Evolutionary conservation across 176 grass and related monocot genomes (phyloP), one percentile per base, ranked within the genome.

Genomic region (Musa troglodytarum): DNA sequence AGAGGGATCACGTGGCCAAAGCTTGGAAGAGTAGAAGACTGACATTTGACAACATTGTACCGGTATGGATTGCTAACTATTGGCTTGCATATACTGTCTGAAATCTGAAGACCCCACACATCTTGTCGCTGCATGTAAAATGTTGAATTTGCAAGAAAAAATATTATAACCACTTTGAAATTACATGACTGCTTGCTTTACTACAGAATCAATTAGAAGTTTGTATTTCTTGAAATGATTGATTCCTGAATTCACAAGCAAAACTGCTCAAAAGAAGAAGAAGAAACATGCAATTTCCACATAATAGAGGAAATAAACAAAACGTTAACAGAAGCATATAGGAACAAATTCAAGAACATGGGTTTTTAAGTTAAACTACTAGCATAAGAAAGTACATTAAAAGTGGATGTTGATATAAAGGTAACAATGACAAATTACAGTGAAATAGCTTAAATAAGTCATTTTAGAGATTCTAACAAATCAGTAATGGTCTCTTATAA

Each of bases 1-100:
- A 98, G 77, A 76, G 90, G 88, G 69, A 87, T 80, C 65, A 74
- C 85, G 64, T 88, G 82, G 43, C 76, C 85, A 87, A 82, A 68
- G 69, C 78, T 71, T 65, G 85, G 87, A 67, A 90, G 79, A 25
- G 90, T 77, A 74, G 82, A 93, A 73, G 84, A 84, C 65, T 65
- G 87, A 69, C 83, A 76, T 22, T 53, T 78, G 72, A 77, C 68
- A 57, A 84, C 71, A 63, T 79, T 87, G 59, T 82, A 71, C 83
- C 63, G 87, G 64, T 72, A 75, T 82, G 86, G 76, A 9, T 67
- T 50, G 66, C 70, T 80, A 49, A 86, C 51, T 73, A 88, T 78
- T 69, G 86, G 86, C 77, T 50, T 87, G 75, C 85, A 85, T 34
- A 75, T 90, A 78, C 76, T 88, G 20, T 77, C 74, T 77, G 83